Evolutionary conservation across 2,329 filamentous ascomycete genomes (phyloP), one percentile per base, ranked within the genome.

Genomic region (Aspergillus sp.): DNA sequence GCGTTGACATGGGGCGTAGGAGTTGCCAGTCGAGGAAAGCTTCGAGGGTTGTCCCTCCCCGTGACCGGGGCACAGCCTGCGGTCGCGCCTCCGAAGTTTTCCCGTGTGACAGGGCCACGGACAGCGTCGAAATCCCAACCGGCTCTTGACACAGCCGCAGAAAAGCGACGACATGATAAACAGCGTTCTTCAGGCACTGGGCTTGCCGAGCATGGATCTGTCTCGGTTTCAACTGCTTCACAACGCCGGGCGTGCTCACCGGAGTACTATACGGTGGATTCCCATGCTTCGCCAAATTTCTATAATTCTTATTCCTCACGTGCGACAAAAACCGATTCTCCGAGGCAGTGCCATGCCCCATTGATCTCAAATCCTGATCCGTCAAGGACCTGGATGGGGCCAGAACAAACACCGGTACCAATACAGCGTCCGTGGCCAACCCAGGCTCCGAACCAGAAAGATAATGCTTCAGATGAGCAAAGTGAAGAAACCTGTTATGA

Each of bases 1-100:
- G 93, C 94, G 69, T 84, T 98, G 78, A 98, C 94, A 50, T 98
- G 94, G 94, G 92, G 92, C 45, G 91, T 97, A 51, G 94, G 94
- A 55, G 94, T 98, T 61, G 94, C 94, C 59, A 97, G 93, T 78
- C 89, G 94, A 71, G 94, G 94, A 73, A 98, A 98, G 82, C 87
- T 98, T 65, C 87, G 94, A 63, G 94, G 94, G 41, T 83, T 97
- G 67, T 93, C 93, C 59, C 81, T 96, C 60, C 87, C 87, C 9
- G 79, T 89, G 55, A 81, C 82, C 41, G 82, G 81, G 56, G 77
- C 78, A 15, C 72, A 77, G 50, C 69, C 73, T 45, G 76, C 78
- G 56, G 72, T 53, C 6, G 63, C 21, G 8, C 15, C 64, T 15
- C 41, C 63, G 12, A 65, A 65, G 57, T 32, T 62, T 59, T 55